Conservation (phyloP, 164 flowering plant genomes). For the Platanus orientalis region DNA sequence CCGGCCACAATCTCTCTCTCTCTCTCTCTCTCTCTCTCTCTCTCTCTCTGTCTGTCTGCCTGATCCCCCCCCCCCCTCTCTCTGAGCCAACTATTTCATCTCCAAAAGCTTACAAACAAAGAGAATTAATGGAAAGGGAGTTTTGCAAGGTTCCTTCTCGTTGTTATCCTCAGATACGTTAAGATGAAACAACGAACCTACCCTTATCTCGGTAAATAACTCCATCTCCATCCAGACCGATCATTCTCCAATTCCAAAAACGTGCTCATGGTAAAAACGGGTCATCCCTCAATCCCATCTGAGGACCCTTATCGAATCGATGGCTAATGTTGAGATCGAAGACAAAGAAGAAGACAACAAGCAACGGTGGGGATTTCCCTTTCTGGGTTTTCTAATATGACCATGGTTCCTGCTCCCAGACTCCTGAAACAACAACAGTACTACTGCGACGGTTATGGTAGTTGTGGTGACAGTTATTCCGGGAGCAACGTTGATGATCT, state of each 20-base stretch:
- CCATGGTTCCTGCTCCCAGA: constrained; percentile 58
- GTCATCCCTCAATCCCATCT: constrained; percentile 1
- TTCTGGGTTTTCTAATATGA: constrained; percentile 30
- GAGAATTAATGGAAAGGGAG: too few relatives aligned
- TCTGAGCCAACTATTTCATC: neutral
- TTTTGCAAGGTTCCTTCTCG: too few relatives aligned
- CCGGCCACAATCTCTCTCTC: too few relatives aligned
- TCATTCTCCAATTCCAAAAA: neutral
- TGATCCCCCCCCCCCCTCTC: neutral
- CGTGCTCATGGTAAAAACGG: neutral
- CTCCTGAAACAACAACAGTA: constrained; percentile 19
- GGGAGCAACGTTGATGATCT: constrained; percentile 17
- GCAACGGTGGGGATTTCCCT: neutral
- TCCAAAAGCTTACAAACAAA: too few relatives aligned
- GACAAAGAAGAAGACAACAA: neutral
- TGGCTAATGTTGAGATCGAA: neutral
- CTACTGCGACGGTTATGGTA: constrained; percentile 23
- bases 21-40: neutral
- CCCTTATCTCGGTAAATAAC: constrained; percentile 1
- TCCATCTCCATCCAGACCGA: neutral
- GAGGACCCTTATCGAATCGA: neutral
- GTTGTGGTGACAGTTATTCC: constrained; percentile 12
- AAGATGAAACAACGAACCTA: too few relatives aligned
- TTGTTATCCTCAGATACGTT: too few relatives aligned
- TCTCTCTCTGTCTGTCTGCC: neutral